Evolutionary conservation across 73 alveolate species (phyloP), one percentile per base, ranked within the genome.

Genomic region (Effrenium voratum): DNA sequence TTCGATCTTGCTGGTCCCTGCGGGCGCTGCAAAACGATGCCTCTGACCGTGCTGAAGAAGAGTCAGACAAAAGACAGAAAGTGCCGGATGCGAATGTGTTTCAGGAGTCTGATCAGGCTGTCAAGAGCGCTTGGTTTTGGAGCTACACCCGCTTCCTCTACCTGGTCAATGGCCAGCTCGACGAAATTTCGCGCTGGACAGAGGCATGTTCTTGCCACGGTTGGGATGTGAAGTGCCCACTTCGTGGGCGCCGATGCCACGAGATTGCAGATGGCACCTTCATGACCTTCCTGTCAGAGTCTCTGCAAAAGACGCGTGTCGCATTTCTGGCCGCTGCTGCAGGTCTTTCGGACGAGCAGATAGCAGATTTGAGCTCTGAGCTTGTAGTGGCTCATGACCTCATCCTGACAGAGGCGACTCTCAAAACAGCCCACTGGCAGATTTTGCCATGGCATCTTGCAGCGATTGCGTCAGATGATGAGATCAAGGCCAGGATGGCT

Each of bases 341-440:
- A 32, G 72, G 72, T 2, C 43, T 81, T n/a, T 0, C 68, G 2
- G 32, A 34, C 3, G 73, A 46, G 13, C 75, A 81, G 16, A 59
- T 81, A 0, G 34, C 92, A 16, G 44, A 34, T 47, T 57, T 81
- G 38, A 72, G 47, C 16, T 3, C 6, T 1, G 92, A 81, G n/a
- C 47, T 81, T 34, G 34, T 0, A 13, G 6, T 59, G 5, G 46
- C 75, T 49, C 45, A 46, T 0, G 92, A 81, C 92, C 36, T 81
- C 44, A 46, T 81, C 12, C 72, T 81, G 40, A 81, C 92, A 2
- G 92, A 49, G 36, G 72, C 92, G 36, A 81, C 13, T 16, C 22
- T 81, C 75, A 81, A 81, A 30, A 81, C 92, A 24, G 49, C 68
- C 34, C 92, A 81, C 34, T 81, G 92, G 92, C 30, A 81, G 50